Evolutionary conservation across 2,329 filamentous ascomycete genomes (phyloP), one percentile per base, ranked within the genome.

Genomic region (Periconia sp.): DNA sequence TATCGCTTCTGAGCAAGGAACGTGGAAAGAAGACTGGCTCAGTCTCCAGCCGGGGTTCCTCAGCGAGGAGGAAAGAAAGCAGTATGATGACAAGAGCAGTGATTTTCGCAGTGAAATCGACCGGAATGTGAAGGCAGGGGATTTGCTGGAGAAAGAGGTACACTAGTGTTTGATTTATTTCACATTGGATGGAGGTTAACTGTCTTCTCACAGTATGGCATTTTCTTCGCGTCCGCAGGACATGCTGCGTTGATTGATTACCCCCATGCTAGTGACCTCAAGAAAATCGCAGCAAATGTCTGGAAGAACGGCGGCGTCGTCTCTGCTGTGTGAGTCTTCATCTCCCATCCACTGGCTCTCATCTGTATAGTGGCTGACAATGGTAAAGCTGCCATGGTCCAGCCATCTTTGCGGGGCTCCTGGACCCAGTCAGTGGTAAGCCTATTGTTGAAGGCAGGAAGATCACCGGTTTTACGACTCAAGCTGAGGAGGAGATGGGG

Each of bases 91-190:
- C 51, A 37, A 50, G 17, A 63, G 61, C 56, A 75, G 76, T 56
- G 75, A 75, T 6, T 81, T 81, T 64, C 70, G 77, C 47, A 64
- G 69, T 47, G 79, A 80, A 62, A 66, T 81, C 10, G 78, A 80
- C n/a, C 59, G 71, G 73, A 23, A 66, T 79, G 11, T 19, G n/a
- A n/a, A n/a, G n/a, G n/a, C n/a, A n/a, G n/a, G n/a, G n/a, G n/a
- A n/a, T n/a, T n/a, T n/a, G n/a, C n/a, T n/a, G n/a, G n/a, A n/a
- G n/a, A n/a, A n/a, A n/a, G n/a, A n/a, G n/a, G n/a, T n/a, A n/a
- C n/a, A n/a, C n/a, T n/a, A n/a, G n/a, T n/a, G n/a, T n/a, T n/a
- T n/a, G n/a, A n/a, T n/a, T n/a, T n/a, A n/a, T n/a, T n/a, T n/a
- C n/a, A n/a, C n/a, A n/a, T n/a, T n/a, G n/a, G n/a, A n/a, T n/a